These are phyloP conservation scores for Umbelopsis ramanniana DNA, from an alignment of 192 early-diverging fungal genomes.

Conservation along the genomic window DNA sequence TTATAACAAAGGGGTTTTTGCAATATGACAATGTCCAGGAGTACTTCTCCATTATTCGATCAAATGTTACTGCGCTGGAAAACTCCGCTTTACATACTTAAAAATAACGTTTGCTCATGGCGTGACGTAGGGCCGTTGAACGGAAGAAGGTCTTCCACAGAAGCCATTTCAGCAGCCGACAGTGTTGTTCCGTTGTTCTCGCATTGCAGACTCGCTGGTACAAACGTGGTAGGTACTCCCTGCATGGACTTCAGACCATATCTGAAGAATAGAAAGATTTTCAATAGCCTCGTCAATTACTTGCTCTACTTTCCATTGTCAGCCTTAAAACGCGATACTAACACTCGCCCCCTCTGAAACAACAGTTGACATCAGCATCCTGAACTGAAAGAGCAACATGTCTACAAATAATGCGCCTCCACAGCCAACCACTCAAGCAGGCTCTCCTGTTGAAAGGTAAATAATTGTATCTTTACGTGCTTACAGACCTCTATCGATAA, in stretches of 20 bases:
- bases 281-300: not conserved
- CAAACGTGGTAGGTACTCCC: not conserved
- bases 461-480: not conserved
- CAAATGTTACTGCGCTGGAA: too few species aligned
- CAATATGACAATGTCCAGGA: too few species aligned
- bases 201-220: not conserved
- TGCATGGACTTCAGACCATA: not conserved
- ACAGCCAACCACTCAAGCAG: not conserved
- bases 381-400: conserved; percentile 20
- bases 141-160: conserved; percentile 5
- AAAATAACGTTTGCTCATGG: too few species aligned
- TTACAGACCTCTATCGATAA: too few species aligned
- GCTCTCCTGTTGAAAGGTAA: not conserved
- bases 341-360: not conserved
- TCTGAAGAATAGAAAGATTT: not conserved
- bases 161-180: conserved; percentile 4
- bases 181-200: not conserved
- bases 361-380: conserved; percentile 18
- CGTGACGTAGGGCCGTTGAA: not conserved
- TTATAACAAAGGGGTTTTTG: too few species aligned
- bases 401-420: not conserved
- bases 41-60: too few species aligned
- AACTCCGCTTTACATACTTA: too few species aligned
- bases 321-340: not conserved
- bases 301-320: not conserved